Base-by-base conservation (phyloP, 495 filamentous ascomycete species). In the Tuber indicum region DNA sequence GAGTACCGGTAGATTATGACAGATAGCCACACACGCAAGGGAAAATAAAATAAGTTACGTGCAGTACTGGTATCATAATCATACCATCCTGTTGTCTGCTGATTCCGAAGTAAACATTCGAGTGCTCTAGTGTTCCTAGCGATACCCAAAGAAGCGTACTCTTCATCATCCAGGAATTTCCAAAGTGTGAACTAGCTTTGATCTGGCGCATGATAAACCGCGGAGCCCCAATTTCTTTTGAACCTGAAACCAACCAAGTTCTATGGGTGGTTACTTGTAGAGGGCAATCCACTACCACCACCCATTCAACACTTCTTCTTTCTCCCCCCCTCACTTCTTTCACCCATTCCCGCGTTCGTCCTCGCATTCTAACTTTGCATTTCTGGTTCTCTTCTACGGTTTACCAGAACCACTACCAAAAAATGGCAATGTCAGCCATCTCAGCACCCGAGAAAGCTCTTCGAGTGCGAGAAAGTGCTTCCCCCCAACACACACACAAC, bases 381-480 rank as follows among this genome's bases (percentile, higher is more conserved):
- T 58, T 58, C 21, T 12, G 7, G 49, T 58, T 66, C 23, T 32
- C 58, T 17, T 32, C n/a, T 26, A 58, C 49, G 26, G 26, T 66
- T 66, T 66, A n/a, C 26, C 26, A 4, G 36, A 19, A 36, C 14
- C 12, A 17, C 26, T 14, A 32, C 26, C 26, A 36, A 66, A 71
- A 41, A n/a, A 80, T 80, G 78, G 78, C 78, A 41, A 80, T 80
- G 78, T 80, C 78, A 26, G 77, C 78, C 46, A 72, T 75, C 66
- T 76, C 78, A 47, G 78, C 77, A 42, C 74, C 77, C 36, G 78
- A 80, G 45, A 70, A 78, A 43, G 78, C 78, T 45, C 78, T 80
- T 42, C 78, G 78, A 46, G 78, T 80, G 77, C 78, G 78, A 71
- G 78, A 80, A 80, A 80, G 78, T 80, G 45, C 74, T 72, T 72